Percentiles rank a stretch among this genome's conserved stretches.
Conservation (phyloP, 176 grass and related monocot genomes). For the Chrysopogon serrulatus region DNA sequence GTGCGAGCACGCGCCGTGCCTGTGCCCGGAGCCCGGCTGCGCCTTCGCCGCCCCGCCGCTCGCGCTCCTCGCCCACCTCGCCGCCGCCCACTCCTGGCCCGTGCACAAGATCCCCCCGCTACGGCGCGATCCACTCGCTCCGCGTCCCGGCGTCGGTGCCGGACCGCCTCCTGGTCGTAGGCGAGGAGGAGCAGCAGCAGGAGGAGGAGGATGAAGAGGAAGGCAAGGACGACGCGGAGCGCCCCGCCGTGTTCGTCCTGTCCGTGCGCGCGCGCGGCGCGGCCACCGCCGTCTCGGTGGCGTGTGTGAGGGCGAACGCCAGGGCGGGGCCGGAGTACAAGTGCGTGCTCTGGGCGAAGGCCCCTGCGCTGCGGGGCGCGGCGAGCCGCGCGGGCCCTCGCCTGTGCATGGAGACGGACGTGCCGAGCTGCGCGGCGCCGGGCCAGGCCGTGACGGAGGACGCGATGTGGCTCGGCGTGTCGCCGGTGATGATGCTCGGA, state of each 20-base stretch:
- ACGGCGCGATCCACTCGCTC: not conserved
- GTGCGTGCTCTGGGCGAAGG: conserved; percentile 28
- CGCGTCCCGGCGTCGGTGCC: not conserved
- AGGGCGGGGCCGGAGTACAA: not conserved
- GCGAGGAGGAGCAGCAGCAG: not conserved
- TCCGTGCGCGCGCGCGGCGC: conserved; percentile 4
- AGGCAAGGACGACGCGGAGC: not conserved
- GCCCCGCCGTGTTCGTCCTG: conserved; percentile 22
- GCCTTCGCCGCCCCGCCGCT: not conserved
- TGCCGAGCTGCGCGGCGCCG: conserved; percentile 8
- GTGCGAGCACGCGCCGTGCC: conserved; percentile 23
- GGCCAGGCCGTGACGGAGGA: not conserved
- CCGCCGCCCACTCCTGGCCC: not conserved
- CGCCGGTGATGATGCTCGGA: not conserved
- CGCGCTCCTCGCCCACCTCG: not conserved
- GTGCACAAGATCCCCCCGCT: not conserved
- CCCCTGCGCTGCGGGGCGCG: not conserved
- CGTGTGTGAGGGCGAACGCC: conserved; percentile 13
- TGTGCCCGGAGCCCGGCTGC: conserved; percentile 33
- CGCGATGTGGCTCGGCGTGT: not conserved
- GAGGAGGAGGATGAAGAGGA: not conserved
- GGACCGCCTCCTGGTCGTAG: not conserved
- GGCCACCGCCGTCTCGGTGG: not conserved
- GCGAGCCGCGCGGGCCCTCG: not conserved
- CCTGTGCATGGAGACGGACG: conserved; percentile 1